phyloP scores from a whole-genome alignment of 305 asterid genomes.

The Rubia balearica region DNA sequence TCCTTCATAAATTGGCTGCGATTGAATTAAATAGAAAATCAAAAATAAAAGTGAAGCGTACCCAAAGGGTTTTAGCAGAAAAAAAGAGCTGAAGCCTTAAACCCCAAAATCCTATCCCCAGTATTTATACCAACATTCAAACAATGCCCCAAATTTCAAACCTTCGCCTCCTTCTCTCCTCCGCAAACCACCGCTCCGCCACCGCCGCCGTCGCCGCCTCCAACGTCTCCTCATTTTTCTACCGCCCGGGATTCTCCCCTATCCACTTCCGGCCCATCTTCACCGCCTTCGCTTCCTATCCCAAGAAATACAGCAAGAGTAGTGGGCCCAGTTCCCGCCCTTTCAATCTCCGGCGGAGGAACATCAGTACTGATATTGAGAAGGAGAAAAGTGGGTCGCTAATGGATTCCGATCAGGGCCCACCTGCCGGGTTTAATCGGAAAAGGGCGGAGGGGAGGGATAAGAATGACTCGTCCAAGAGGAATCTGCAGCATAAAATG shows the following conservation, averaged over 20 bases:
- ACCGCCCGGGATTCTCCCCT: not conserved
- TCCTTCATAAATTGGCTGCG: too few relatives aligned
- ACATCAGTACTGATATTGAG: slow-evolving; percentile 21
- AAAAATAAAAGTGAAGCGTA: too few relatives aligned
- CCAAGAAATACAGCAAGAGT: slow-evolving; percentile 27
- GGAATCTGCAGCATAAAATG: slow-evolving; percentile 56
- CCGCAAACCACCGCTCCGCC: slow-evolving; percentile 40
- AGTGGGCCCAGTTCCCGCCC: slow-evolving; percentile 28
- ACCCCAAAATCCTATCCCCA: not conserved
- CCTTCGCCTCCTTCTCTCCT: slow-evolving; percentile 52
- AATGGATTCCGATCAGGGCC: slow-evolving; percentile 45
- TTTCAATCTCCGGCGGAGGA: slow-evolving; percentile 19
- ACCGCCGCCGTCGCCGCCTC: not conserved
- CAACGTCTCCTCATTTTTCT: slow-evolving; percentile 12
- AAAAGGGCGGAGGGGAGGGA: slow-evolving; percentile 86
- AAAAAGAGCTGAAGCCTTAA: not conserved
- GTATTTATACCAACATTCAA: not conserved
- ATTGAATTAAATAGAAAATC: too few relatives aligned
- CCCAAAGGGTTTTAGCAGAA: not conserved
- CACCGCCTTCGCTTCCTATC: slow-evolving; percentile 31
- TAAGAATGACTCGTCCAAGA: slow-evolving; percentile 41
- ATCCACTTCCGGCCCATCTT: slow-evolving; percentile 25
- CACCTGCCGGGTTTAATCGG: slow-evolving; percentile 44
- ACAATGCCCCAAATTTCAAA: slow-evolving; percentile 44
- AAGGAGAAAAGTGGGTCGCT: slow-evolving; percentile 28